A percentile compares a stretch with the other conserved stretches of the same genome.
phyloP scores from a whole-genome alignment of 306 rosid species.

The Begonia fuchsioides region DNA sequence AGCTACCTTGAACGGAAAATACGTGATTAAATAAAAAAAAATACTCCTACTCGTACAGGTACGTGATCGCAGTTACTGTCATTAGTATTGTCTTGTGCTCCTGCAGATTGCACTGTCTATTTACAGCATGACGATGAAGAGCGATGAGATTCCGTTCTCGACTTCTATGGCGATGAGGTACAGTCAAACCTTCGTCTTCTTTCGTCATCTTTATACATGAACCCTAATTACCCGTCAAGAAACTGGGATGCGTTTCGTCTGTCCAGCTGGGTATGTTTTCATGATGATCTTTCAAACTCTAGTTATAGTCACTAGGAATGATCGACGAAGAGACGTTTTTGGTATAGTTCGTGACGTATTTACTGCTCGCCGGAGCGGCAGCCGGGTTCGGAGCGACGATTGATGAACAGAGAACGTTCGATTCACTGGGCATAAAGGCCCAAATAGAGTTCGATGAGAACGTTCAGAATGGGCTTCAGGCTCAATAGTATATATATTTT shows the following conservation, averaged over 20 bases:
- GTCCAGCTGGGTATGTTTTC: too few relatives aligned
- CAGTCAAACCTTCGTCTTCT: neutral
- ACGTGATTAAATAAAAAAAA: too few relatives aligned
- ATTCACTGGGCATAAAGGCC: neutral
- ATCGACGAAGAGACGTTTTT: neutral
- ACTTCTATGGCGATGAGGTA: constrained; percentile 68
- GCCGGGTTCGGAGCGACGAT: constrained; percentile 41
- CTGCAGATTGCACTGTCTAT: constrained; percentile 38
- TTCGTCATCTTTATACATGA: too few relatives aligned
- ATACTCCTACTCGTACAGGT: neutral
- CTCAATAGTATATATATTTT: too few relatives aligned
- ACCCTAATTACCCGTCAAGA: too few relatives aligned
- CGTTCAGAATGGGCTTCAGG: too few relatives aligned
- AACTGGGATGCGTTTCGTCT: too few relatives aligned
- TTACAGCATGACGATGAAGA: constrained; percentile 8
- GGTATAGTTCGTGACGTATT: constrained; percentile 31
- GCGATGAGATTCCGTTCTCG: constrained; percentile 20
- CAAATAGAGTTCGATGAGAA: too few relatives aligned
- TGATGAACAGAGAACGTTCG: constrained; percentile 8
- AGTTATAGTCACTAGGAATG: too few relatives aligned
- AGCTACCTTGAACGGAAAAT: too few relatives aligned
- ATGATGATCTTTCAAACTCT: too few relatives aligned
- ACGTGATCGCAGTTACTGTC: constrained; percentile 17
- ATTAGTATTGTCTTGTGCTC: constrained; percentile 24
- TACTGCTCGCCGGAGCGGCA: constrained; percentile 37